These are phyloP conservation scores for Dictyostelium discoideum DNA, from an alignment of 78 protist genomes.

Conservation along the genomic window DNA sequence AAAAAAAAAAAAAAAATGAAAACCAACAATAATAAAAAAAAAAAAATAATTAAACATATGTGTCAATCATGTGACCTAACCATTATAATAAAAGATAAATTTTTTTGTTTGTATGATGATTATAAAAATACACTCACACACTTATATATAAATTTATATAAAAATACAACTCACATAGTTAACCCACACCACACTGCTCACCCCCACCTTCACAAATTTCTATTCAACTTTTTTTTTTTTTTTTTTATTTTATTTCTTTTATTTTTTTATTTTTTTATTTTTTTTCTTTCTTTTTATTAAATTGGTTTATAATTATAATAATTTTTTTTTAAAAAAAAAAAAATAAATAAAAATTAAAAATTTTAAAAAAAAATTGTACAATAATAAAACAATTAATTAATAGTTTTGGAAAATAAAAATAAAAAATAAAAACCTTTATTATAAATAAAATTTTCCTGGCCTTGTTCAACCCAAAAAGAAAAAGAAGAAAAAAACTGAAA, in stretches of 20 bases:
- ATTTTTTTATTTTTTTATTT: too few relatives aligned
- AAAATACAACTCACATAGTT: not conserved
- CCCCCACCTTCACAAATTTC: not conserved
- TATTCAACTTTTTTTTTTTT: not conserved
- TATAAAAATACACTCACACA: not conserved
- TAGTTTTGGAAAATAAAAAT: too few relatives aligned
- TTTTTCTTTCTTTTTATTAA: not conserved
- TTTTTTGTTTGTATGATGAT: not conserved
- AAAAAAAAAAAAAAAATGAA: not conserved
- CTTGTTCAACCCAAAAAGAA: not conserved
- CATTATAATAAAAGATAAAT: not conserved
- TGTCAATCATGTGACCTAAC: not conserved
- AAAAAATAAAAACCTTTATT: not conserved
- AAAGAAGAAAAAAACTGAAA: not conserved
- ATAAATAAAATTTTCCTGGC: too few relatives aligned
- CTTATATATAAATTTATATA: too few relatives aligned
- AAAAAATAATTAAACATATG: too few relatives aligned
- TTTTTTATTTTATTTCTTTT: too few relatives aligned
- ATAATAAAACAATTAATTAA: too few relatives aligned
- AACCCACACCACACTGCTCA: not conserved
- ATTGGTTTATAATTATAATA: not conserved
- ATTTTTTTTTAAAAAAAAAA: too few relatives aligned
- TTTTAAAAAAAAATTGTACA: not conserved
- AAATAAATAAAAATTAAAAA: too few relatives aligned
- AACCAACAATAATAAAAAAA: not conserved